phyloP scores from a whole-genome alignment of 305 asterid species.

The Fraxinus sp. region DNA sequence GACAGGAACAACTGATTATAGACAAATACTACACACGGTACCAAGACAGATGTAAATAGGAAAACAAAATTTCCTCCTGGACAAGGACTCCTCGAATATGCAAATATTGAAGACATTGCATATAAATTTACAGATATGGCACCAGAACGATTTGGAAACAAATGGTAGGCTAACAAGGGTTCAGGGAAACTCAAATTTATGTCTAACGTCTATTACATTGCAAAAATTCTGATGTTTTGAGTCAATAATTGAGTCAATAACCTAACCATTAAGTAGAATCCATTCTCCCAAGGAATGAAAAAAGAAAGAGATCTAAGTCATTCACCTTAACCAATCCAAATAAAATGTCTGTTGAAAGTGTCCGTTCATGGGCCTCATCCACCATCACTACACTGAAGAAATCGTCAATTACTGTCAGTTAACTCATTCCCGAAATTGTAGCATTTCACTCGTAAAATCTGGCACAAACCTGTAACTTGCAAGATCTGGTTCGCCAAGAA shows the following conservation, averaged over 20 bases:
- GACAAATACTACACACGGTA: background rate
- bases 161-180: background rate
- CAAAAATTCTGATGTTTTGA: background rate
- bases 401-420: conserved; percentile 10
- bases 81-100: background rate
- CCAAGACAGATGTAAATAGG: background rate
- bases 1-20: conserved; percentile 9
- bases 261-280: background rate
- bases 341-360: conserved; percentile 83
- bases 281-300: background rate
- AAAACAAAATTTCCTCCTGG: background rate
- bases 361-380: conserved; percentile 96
- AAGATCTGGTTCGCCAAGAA: conserved; percentile 91
- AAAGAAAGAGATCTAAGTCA: background rate
- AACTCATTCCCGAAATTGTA: conserved; percentile 17
- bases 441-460: conserved; percentile 5
- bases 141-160: background rate
- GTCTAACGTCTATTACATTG: background rate
- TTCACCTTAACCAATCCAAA: conserved; percentile 89
- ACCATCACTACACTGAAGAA: conserved; percentile 78
- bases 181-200: background rate
- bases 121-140: background rate
- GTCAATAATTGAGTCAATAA: background rate
- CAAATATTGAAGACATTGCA: background rate
- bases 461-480: conserved; percentile 59